These are phyloP conservation scores for Erigeron canadensis DNA, from an alignment of 129 eudicot species.

Conservation along the genomic window DNA sequence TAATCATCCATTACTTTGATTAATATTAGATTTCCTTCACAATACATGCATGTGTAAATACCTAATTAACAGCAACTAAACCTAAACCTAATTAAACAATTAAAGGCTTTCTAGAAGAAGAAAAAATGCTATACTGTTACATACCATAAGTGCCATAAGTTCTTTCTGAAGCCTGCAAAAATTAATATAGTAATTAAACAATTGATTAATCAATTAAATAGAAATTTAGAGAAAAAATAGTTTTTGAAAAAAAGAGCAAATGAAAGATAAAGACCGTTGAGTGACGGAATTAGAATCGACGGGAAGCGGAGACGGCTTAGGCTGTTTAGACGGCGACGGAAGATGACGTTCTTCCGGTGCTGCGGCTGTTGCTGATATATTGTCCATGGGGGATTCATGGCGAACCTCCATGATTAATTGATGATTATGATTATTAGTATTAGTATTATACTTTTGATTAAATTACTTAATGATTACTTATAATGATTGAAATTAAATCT, in stretches of 20 bases:
- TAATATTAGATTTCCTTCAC: background rate
- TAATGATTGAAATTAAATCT: background rate
- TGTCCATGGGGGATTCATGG: slow-evolving; percentile 37
- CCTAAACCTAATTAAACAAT: background rate
- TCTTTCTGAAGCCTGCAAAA: slow-evolving; percentile 74
- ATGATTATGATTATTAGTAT: background rate
- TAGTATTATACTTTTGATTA: background rate
- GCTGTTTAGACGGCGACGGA: slow-evolving; percentile 47
- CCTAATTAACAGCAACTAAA: background rate
- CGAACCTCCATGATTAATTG: slow-evolving; percentile 50
- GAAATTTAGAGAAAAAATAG: background rate
- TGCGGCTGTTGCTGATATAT: slow-evolving; percentile 22
- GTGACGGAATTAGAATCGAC: slow-evolving; percentile 64
- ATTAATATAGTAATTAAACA: background rate
- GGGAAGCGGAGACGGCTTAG: slow-evolving; percentile 35
- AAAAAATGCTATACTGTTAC: background rate
- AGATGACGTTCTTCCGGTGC: slow-evolving; percentile 35
- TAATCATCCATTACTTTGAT: slow-evolving; percentile 14
- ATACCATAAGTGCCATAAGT: slow-evolving; percentile 86
- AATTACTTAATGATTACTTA: slow-evolving; percentile 15
- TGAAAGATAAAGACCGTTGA: slow-evolving; percentile 46
- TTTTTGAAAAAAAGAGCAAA: background rate
- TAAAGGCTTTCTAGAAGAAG: background rate
- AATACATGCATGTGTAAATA: no score
- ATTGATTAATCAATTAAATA: slow-evolving; percentile 4